A percentile compares a stretch with the other conserved stretches of the same genome.
These are phyloP conservation scores for Aeminium ludgeri DNA, from an alignment of 495 filamentous ascomycete genomes.

Conservation along the genomic window DNA sequence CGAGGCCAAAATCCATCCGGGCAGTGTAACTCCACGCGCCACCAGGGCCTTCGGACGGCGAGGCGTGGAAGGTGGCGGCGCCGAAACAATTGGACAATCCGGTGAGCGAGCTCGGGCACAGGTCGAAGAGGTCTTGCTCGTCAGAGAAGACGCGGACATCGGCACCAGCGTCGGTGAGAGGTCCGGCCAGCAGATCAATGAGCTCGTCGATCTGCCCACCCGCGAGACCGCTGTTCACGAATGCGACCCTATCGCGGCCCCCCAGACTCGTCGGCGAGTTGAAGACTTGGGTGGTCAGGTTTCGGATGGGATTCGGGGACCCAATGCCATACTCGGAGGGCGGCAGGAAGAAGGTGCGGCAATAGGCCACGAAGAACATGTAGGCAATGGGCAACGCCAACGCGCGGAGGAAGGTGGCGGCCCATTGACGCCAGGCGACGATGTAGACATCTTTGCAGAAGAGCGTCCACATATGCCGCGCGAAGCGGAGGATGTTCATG, in stretches of 20 bases:
- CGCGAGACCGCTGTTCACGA: slow-evolving; percentile 55
- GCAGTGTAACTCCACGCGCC: slow-evolving; percentile 71
- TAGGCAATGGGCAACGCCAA: slow-evolving; percentile 1
- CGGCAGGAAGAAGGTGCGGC: slow-evolving; percentile 3
- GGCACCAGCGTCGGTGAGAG: slow-evolving; percentile 37
- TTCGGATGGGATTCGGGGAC: neutral
- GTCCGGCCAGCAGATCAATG: slow-evolving; percentile 39
- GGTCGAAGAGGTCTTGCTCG: slow-evolving; percentile 36
- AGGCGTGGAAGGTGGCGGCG: slow-evolving; percentile 56
- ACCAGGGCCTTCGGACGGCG: slow-evolving; percentile 46
- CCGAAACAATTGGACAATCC: slow-evolving; percentile 58
- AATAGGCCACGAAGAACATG: slow-evolving; percentile 2
- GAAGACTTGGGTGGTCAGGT: slow-evolving; percentile 5
- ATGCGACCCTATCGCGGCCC: slow-evolving; percentile 48
- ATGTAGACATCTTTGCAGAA: neutral
- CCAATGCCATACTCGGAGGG: slow-evolving; percentile 4
- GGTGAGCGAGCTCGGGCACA: slow-evolving; percentile 49
- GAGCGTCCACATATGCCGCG: neutral
- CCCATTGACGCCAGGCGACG: neutral
- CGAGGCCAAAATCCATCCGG: slow-evolving; percentile 48
- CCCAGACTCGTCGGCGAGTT: slow-evolving; percentile 20
- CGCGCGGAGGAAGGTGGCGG: slow-evolving; percentile 1
- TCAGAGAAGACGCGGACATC: slow-evolving; percentile 36
- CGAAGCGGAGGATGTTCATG: neutral
- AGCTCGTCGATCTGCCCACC: slow-evolving; percentile 56